Base-by-base conservation (phyloP, 805 yeast species). In the Candida germanica region DNA sequence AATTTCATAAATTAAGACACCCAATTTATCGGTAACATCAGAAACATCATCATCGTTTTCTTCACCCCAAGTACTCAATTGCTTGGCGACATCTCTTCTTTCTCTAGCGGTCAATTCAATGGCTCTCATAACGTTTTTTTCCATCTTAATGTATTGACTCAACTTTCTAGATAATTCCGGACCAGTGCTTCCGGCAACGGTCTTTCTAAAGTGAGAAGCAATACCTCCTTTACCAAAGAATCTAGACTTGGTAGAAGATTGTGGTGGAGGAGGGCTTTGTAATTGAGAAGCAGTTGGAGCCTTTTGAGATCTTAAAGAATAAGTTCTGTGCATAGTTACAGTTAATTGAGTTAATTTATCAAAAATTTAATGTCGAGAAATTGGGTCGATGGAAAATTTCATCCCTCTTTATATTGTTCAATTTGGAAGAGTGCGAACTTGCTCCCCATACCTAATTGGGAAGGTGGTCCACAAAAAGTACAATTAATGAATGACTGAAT, bases 11-110 rank as follows among this genome's bases (percentile, higher is more conserved):
- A 93, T 80, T 49, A 91, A 75, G 38, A 91, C 97, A 61, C 98
- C 98, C 62, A 91, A 78, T 70, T 93, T 89, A 70, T 91, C 98
- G 50, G 98, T 91, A 47, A 91, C 88, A 65, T 91, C 98, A 44
- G 93, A 80, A 38, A 91, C 95, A 56, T 91, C 98, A 56, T 91
- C 98, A 61, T 91, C 98, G 60, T 89, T 88, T 59, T 84, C 94
- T 64, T 86, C 96, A 71, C 98, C 98, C 98, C 98, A 91, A 50
- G 83, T 64, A 23, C 97, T 88, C 62, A 91, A 78, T 73, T 91
- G 98, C 74, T 88, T 89, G 54, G 98, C 98, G 51, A 89, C 96
- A 56, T 84, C 89, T 63, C 89, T 82, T 64, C 97, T 81, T 74
- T 93, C 98, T 55, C 84, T 79, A 51, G 97, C 87, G 42, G 87